Evolutionary conservation across 164 flowering plant genomes (phyloP).

Genomic region (Piper longum): DNA sequence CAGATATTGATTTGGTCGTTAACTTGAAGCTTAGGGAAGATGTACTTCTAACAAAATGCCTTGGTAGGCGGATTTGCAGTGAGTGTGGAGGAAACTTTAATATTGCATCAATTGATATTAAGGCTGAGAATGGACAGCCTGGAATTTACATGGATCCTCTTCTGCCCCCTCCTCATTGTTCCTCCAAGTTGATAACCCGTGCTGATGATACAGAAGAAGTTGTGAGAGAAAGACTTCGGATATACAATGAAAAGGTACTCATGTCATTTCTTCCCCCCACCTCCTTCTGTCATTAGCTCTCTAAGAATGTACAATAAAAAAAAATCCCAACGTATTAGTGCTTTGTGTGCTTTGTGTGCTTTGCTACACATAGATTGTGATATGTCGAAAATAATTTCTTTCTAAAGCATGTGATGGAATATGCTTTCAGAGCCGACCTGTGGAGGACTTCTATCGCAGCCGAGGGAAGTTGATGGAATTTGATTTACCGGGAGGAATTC

Average conservation of each 20-base stretch:
- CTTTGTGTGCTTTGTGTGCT: too few relatives aligned
- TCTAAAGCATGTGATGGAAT: neutral
- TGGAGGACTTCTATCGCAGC: constrained; percentile 68
- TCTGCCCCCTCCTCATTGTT: constrained; percentile 72
- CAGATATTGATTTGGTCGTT: constrained; percentile 71
- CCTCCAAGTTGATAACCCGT: constrained; percentile 74
- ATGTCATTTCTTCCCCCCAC: neutral
- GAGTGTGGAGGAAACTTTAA: constrained; percentile 77
- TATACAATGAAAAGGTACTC: constrained; percentile 70
- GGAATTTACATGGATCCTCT: constrained; percentile 86
- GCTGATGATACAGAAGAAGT: constrained; percentile 80
- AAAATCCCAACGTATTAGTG: too few relatives aligned
- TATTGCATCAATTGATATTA: constrained; percentile 59
- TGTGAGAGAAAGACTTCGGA: constrained; percentile 63
- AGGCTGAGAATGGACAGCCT: constrained; percentile 67
- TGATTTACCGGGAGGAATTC: constrained; percentile 94
- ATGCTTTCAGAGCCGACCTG: constrained; percentile 61
- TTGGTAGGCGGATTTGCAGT: constrained; percentile 86
- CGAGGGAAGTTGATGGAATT: constrained; percentile 75
- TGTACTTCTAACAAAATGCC: constrained; percentile 75
- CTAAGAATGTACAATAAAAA: neutral
- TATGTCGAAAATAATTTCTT: too few relatives aligned
- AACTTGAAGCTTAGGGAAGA: constrained; percentile 81
- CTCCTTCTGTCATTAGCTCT: neutral
- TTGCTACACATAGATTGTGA: too few relatives aligned